Percentiles rank a stretch among this genome's conserved stretches.
These are phyloP conservation scores for Isabelozyma heimii DNA, from an alignment of 805 yeast genomes.

Conservation along the genomic window DNA sequence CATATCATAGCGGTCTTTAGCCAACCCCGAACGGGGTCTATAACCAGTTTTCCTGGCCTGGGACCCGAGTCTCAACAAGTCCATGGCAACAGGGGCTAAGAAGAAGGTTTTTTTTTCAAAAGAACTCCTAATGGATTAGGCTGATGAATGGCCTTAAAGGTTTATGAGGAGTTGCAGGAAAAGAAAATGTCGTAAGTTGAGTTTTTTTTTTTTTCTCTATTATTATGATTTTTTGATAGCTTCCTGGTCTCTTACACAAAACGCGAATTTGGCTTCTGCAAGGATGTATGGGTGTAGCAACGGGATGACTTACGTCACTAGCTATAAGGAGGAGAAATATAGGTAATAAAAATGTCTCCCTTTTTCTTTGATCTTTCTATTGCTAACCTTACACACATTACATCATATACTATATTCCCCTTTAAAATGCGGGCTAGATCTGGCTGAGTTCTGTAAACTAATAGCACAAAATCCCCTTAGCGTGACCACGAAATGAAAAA, in stretches of 20 bases:
- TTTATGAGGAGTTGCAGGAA: background rate
- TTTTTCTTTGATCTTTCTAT: too few species aligned
- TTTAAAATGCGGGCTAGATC: too few species aligned
- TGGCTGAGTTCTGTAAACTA: too few species aligned
- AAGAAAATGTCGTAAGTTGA: background rate
- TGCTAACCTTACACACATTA: too few species aligned
- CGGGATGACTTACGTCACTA: too few species aligned
- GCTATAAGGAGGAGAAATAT: too few species aligned
- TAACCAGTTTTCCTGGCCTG: constrained; percentile 69
- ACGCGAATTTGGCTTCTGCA: background rate
- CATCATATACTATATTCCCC: too few species aligned
- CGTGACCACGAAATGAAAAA: constrained; percentile 1
- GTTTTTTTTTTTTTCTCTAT: background rate
- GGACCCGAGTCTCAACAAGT: constrained; percentile 48
- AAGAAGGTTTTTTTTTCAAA: background rate
- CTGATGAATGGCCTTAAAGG: background rate
- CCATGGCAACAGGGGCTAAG: constrained; percentile 19
- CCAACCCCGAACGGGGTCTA: constrained; percentile 43
- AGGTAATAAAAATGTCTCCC: too few species aligned
- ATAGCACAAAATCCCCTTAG: too few species aligned
- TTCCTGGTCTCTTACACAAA: background rate
- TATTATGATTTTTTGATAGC: background rate
- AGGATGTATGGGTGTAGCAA: background rate
- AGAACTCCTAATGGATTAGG: background rate
- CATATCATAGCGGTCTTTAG: constrained; percentile 58